Evolutionary conservation across 768 basidiomycete genomes (phyloP).

Genomic region (Mycena polygramma): DNA sequence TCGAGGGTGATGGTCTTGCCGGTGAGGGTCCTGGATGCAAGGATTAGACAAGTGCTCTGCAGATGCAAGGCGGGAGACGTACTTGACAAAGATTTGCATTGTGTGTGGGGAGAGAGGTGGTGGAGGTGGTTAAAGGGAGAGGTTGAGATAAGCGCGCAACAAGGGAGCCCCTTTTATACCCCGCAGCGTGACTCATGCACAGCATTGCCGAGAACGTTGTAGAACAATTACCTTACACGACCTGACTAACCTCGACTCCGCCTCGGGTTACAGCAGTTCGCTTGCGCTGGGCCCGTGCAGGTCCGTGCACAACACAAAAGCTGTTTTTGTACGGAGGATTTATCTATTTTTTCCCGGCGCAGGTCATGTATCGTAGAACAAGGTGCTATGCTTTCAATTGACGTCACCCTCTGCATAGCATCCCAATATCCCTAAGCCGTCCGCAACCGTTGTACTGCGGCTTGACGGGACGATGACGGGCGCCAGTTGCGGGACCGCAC

Average conservation of each 20-base stretch:
- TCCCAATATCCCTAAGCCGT: too few relatives aligned
- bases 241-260: background rate
- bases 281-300: too few relatives aligned
- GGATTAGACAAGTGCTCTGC: background rate
- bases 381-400: too few relatives aligned
- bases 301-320: too few relatives aligned
- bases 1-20: conserved; percentile 86
- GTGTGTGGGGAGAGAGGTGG: conserved; percentile 29
- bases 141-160: conserved; percentile 22
- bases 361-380: too few relatives aligned
- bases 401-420: too few relatives aligned
- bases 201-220: conserved; percentile 9
- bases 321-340: background rate
- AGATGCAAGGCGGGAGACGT: background rate
- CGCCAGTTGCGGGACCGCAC: background rate
- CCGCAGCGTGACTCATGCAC: conserved; percentile 16
- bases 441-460: too few relatives aligned
- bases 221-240: conserved; percentile 15
- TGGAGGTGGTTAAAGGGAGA: conserved; percentile 17
- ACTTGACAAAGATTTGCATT: conserved; percentile 65
- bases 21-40: conserved; percentile 56
- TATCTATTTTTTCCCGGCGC: too few relatives aligned
- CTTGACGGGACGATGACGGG: too few relatives aligned
- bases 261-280: too few relatives aligned
- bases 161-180: conserved; percentile 20